phyloP scores from a whole-genome alignment of 2,329 filamentous ascomycete genomes.

The Diaporthe sp. region DNA sequence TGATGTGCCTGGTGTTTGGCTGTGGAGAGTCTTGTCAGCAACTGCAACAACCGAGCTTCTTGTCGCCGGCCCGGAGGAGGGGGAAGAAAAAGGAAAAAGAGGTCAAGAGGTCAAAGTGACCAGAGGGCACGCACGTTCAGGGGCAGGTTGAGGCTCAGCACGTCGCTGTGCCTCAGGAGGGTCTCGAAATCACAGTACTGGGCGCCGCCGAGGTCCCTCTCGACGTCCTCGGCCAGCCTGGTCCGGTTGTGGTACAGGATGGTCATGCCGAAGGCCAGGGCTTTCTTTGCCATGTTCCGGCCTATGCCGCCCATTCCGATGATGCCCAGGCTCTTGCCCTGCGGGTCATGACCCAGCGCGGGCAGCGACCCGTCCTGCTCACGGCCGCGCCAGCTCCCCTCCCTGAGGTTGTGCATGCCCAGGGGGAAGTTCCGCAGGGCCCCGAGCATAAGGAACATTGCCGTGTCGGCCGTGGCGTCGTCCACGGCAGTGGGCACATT shows the following conservation, averaged over 20 bases:
- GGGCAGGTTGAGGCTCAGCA: conserved; percentile 84
- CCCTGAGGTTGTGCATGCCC: conserved; percentile 74
- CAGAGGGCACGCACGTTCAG: conserved; percentile 73
- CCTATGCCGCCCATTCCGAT: conserved; percentile 91
- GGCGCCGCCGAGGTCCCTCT: conserved; percentile 63
- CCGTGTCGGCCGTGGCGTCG: conserved; percentile 85
- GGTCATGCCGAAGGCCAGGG: conserved; percentile 80
- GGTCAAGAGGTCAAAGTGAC: background rate
- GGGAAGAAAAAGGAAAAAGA: no score
- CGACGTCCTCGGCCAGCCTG: conserved; percentile 66
- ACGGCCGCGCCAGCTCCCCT: conserved; percentile 75
- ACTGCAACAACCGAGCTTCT: background rate
- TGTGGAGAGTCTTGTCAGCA: conserved; percentile 43
- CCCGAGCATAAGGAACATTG: conserved; percentile 85
- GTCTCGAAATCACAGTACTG: conserved; percentile 81
- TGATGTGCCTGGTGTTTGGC: conserved; percentile 79
- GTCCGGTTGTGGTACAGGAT: conserved; percentile 82
- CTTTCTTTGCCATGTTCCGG: conserved; percentile 80
- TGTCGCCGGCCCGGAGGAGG: background rate
- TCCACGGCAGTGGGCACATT: conserved; percentile 87
- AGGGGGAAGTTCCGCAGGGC: conserved; percentile 80
- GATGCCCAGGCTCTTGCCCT: conserved; percentile 84
- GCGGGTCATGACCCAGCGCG: conserved; percentile 79
- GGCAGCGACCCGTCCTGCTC: conserved; percentile 56
- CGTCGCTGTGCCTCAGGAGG: conserved; percentile 77